These are phyloP conservation scores for Comarum palustre DNA, from an alignment of 306 rosid genomes.

Conservation along the genomic window DNA sequence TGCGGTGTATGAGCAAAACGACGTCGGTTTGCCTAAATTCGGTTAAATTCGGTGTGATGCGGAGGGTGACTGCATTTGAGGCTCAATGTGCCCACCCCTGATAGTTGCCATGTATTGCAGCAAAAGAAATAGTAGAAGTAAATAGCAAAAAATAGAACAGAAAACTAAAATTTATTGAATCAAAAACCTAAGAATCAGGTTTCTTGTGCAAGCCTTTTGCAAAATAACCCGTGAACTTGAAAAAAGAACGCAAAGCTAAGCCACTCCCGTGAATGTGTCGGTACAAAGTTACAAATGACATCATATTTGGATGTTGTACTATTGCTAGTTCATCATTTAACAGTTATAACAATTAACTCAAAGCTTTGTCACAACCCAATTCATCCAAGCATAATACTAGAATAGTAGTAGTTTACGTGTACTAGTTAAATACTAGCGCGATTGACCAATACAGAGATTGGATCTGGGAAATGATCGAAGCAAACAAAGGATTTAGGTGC, in stretches of 20 bases:
- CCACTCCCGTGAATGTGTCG: conserved; percentile 22
- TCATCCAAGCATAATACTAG: background rate
- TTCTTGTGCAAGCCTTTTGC: conserved; percentile 1
- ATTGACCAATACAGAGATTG: conserved; percentile 2
- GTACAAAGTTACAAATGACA: conserved; percentile 10
- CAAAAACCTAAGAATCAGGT: background rate
- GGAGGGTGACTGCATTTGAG: too few species aligned
- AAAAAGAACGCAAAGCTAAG: conserved; percentile 21
- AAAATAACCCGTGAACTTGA: conserved; percentile 35
- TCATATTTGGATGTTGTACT: conserved; percentile 1
- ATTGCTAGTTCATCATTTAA: background rate
- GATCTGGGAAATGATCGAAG: background rate
- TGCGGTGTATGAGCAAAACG: too few species aligned
- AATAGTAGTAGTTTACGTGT: background rate
- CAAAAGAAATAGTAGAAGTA: too few species aligned
- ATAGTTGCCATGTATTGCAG: too few species aligned
- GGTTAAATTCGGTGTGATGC: too few species aligned
- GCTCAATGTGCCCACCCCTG: too few species aligned
- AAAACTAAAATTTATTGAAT: background rate
- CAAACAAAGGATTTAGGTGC: conserved; percentile 37
- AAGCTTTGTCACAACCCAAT: background rate
- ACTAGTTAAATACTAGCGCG: background rate
- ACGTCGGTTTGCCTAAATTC: too few species aligned
- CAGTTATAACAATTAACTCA: background rate
- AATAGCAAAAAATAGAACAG: background rate